These are phyloP conservation scores for Aeminium ludgeri DNA, from an alignment of 495 filamentous ascomycete species.

Conservation along the genomic window DNA sequence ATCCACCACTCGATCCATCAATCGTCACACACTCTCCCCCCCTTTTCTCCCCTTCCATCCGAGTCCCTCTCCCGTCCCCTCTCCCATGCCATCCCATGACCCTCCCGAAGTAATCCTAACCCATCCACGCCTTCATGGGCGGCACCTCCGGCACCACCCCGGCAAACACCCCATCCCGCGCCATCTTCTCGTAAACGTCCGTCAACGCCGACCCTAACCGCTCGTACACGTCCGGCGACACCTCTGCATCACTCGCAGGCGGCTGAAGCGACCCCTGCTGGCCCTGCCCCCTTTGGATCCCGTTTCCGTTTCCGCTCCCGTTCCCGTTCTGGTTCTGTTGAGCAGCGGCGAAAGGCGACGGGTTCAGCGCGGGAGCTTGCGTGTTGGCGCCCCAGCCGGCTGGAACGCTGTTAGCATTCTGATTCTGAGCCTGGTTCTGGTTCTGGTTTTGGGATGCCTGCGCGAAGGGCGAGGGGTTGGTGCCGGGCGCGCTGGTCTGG, in stretches of 20 bases:
- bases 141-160: slow-evolving; percentile 51
- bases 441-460: slow-evolving; percentile 5
- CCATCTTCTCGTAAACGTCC: slow-evolving; percentile 41
- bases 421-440: not conserved
- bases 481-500: not conserved
- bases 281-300: slow-evolving; percentile 55
- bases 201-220: slow-evolving; percentile 34
- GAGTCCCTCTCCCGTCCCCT: too few species aligned
- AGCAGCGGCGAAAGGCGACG: not conserved
- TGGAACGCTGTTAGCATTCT: not conserved
- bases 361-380: too few species aligned
- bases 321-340: not conserved
- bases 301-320: slow-evolving; percentile 31
- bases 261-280: slow-evolving; percentile 30
- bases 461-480: slow-evolving; percentile 6
- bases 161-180: slow-evolving; percentile 45
- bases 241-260: slow-evolving; percentile 32
- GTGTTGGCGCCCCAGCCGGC: too few species aligned
- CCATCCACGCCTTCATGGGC: slow-evolving; percentile 54
- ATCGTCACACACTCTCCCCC: too few species aligned
- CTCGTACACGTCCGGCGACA: slow-evolving; percentile 33
- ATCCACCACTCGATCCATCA: too few species aligned
- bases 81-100: too few species aligned
- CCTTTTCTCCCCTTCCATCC: too few species aligned
- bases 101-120: too few species aligned